Percentiles rank a stretch among this genome's conserved stretches.
Conservation (phyloP, 306 rosid species). For the Quercus suber region DNA sequence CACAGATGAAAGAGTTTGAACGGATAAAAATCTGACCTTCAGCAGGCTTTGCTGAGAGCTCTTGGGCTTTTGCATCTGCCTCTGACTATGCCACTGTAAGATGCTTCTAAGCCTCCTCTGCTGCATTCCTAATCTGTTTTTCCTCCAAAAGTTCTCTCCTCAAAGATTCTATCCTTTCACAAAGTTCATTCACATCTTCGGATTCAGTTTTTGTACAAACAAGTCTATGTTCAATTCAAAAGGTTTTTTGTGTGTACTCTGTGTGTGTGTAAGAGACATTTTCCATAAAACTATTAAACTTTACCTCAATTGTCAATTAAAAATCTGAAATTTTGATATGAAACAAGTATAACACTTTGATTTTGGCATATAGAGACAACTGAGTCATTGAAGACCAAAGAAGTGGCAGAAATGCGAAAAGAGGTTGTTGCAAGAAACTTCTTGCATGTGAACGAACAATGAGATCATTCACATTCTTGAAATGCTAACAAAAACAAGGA, state of each 20-base stretch:
- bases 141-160: slow-evolving; percentile 63
- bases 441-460: background rate
- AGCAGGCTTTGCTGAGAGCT: slow-evolving; percentile 72
- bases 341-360: too few relatives aligned
- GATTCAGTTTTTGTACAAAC: slow-evolving; percentile 12
- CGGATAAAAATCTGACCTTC: slow-evolving; percentile 58
- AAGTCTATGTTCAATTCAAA: too few relatives aligned
- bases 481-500: background rate
- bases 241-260: too few relatives aligned
- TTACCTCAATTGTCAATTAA: too few relatives aligned
- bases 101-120: slow-evolving; percentile 85
- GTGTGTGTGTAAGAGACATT: too few relatives aligned
- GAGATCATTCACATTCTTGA: background rate
- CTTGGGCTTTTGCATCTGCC: slow-evolving; percentile 68
- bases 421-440: background rate
- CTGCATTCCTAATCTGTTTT: slow-evolving; percentile 76
- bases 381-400: too few relatives aligned
- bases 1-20: background rate
- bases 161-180: slow-evolving; percentile 51
- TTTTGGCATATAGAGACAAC: too few relatives aligned
- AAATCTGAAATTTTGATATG: too few relatives aligned
- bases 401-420: background rate
- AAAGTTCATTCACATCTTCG: slow-evolving; percentile 47
- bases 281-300: too few relatives aligned
- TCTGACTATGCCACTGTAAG: slow-evolving; percentile 63